These are phyloP conservation scores for Hanseniaspora pseudoguilliermondii DNA, from an alignment of 805 yeast genomes.

Conservation along the genomic window DNA sequence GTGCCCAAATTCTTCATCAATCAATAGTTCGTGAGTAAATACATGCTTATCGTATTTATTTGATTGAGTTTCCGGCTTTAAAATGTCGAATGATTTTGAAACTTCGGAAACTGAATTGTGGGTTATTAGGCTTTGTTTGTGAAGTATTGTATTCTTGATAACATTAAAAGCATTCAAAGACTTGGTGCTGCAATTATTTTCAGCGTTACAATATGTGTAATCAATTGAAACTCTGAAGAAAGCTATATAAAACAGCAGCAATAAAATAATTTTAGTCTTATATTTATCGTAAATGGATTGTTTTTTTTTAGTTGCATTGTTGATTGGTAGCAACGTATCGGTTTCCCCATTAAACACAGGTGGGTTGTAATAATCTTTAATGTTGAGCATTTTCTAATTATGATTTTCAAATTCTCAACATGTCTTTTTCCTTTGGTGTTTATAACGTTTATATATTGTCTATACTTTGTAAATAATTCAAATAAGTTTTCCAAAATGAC, in stretches of 20 bases:
- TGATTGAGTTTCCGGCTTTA: conserved; percentile 4
- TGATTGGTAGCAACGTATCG: background rate
- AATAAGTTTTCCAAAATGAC: too few relatives aligned
- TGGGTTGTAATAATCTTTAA: too few relatives aligned
- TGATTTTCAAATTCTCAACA: too few relatives aligned
- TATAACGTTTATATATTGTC: too few relatives aligned
- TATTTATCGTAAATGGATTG: background rate
- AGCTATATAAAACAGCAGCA: background rate
- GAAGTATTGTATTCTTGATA: background rate
- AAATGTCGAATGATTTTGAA: conserved; percentile 6
- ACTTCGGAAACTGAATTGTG: background rate
- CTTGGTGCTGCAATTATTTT: background rate
- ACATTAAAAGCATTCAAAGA: background rate
- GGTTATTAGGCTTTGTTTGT: background rate
- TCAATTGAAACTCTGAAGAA: background rate
- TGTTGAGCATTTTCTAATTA: too few relatives aligned
- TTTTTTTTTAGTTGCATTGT: background rate
- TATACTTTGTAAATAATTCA: too few relatives aligned
- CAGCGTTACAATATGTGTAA: background rate
- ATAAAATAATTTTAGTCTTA: background rate
- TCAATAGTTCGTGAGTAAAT: conserved; percentile 30
- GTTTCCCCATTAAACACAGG: background rate
- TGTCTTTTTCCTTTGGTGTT: too few relatives aligned
- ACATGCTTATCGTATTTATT: conserved; percentile 21
- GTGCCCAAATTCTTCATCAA: conserved; percentile 40